Conservation (phyloP, 1,284 basidiomycete species). For the Singerocomus inundabilis region DNA sequence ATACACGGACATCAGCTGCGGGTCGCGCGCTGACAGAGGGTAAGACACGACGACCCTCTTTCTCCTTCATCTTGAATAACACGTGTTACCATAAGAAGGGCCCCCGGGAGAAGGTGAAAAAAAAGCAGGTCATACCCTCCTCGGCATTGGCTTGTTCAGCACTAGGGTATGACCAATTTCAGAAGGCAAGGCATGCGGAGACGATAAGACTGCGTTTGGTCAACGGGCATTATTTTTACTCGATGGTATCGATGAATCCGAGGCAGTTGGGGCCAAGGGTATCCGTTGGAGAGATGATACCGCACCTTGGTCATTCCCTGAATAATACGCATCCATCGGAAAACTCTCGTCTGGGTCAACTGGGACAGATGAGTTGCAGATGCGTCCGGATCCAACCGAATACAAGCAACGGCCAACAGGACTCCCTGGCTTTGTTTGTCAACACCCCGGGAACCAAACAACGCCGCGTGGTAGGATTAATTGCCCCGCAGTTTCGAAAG, state of each 20-base stretch:
- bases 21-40: constrained; percentile 9
- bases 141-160: background rate
- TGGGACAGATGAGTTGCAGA: background rate
- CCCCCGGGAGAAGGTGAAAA: constrained; percentile 6
- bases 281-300: constrained; percentile 1
- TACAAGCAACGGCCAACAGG: too few species aligned
- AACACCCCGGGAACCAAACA: constrained; percentile 18
- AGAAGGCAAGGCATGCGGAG: constrained; percentile 13
- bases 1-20: constrained; percentile 1
- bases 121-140: constrained; percentile 9
- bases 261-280: constrained; percentile 22
- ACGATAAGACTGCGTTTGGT: constrained; percentile 31
- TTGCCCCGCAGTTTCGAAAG: constrained; percentile 10
- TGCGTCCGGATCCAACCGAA: background rate
- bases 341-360: background rate
- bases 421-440: constrained; percentile 14
- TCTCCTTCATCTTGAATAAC: constrained; percentile 17
- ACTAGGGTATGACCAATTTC: constrained; percentile 21
- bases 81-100: constrained; percentile 21
- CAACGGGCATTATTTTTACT: constrained; percentile 11
- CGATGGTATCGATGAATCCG: constrained; percentile 1
- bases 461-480: constrained; percentile 17
- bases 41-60: constrained; percentile 17
- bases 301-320: background rate
- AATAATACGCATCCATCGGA: background rate